Percentiles rank a stretch among this genome's conserved stretches.
These are phyloP conservation scores for Cymbidium sinense DNA, from an alignment of 106 monocot species.

Conservation along the genomic window DNA sequence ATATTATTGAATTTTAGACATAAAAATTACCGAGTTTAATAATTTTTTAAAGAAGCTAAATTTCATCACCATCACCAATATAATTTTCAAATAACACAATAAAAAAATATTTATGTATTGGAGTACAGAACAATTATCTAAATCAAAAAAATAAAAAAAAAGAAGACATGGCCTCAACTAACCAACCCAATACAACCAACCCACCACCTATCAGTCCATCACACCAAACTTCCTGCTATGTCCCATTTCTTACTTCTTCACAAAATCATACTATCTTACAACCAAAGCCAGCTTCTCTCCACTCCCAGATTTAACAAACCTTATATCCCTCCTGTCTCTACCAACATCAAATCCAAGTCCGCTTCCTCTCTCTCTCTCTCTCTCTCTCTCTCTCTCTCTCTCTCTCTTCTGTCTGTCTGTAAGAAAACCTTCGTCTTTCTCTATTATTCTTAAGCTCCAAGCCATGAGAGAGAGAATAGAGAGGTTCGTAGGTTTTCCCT, in stretches of 20 bases:
- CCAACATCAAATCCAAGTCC: neutral
- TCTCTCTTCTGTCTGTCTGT: too few relatives aligned
- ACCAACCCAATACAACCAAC: conserved; percentile 9
- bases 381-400: neutral
- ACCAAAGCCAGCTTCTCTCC: conserved; percentile 3
- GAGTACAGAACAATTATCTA: neutral
- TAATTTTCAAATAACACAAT: too few relatives aligned
- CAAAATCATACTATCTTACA: conserved; percentile 6
- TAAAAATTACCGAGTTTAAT: too few relatives aligned
- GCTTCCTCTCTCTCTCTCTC: neutral
- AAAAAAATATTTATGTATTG: too few relatives aligned
- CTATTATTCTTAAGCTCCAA: neutral
- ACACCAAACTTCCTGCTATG: conserved; percentile 4
- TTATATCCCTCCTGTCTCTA: neutral
- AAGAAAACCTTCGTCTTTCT: neutral
- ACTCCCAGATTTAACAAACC: conserved; percentile 7
- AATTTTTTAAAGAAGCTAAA: too few relatives aligned
- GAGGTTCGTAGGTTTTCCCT: conserved; percentile 47
- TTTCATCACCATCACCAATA: too few relatives aligned
- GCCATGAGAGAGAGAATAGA: conserved; percentile 52
- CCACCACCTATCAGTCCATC: conserved; percentile 1
- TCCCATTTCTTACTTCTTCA: neutral
- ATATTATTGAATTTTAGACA: too few relatives aligned
- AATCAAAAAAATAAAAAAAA: neutral
- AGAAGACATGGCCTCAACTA: neutral